Evolutionary conservation across 2,329 filamentous ascomycete species (phyloP).

Genomic region (Pseudocercospora pini-densiflorae): DNA sequence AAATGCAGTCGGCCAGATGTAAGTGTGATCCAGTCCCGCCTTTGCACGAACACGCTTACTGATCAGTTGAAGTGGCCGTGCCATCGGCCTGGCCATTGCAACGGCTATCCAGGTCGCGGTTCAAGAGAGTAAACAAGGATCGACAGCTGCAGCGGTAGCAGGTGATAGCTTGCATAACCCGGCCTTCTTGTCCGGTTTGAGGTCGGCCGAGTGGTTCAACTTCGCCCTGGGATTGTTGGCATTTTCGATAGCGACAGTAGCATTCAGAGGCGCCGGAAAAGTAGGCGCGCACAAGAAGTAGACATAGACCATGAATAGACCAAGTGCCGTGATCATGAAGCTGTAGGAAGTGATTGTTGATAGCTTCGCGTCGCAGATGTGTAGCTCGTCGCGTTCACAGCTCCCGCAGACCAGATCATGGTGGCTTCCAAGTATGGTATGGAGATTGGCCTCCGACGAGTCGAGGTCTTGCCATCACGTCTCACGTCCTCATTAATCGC

Average conservation of each 20-base stretch:
- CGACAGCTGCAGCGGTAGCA: conserved; percentile 41
- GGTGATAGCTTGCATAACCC: conserved; percentile 31
- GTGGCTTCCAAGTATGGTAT: conserved; percentile 68
- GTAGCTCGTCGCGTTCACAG: conserved; percentile 73
- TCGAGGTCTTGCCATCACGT: conserved; percentile 1
- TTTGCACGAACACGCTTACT: neutral
- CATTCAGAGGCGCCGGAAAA: conserved; percentile 38
- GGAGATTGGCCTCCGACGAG: neutral
- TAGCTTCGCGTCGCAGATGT: conserved; percentile 58
- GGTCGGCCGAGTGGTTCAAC: conserved; percentile 48
- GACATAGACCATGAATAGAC: neutral
- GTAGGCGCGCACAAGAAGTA: conserved; percentile 32
- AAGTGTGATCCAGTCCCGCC: neutral
- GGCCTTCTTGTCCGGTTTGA: conserved; percentile 44
- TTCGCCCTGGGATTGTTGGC: conserved; percentile 43
- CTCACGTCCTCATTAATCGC: conserved; percentile 73
- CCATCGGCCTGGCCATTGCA: conserved; percentile 67
- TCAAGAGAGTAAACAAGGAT: conserved; percentile 38
- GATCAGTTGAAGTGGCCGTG: conserved; percentile 51
- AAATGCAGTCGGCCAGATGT: conserved; percentile 67
- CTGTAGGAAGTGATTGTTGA: conserved; percentile 14
- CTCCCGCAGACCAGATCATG: conserved; percentile 76
- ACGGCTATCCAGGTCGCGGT: conserved; percentile 69
- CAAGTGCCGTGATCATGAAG: neutral
- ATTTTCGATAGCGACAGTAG: conserved; percentile 40